Evolutionary conservation across 2,329 filamentous ascomycete genomes (phyloP).

Genomic region (Alternaria triticimaculans): DNA sequence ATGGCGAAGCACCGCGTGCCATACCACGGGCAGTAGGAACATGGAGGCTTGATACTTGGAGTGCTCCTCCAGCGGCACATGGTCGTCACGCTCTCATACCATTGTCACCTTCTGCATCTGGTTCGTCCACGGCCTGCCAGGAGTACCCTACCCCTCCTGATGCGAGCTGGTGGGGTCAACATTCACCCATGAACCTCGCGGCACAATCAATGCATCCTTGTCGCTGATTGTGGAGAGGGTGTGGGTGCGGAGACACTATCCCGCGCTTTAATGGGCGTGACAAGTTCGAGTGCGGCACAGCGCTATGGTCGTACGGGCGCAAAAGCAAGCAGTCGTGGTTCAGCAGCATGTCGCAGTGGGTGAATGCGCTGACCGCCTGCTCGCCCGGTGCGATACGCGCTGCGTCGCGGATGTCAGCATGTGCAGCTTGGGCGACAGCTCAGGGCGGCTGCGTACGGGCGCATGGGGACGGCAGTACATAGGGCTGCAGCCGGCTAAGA

Average conservation of each 20-base stretch:
- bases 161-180: conserved; percentile 30
- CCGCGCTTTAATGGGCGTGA: conserved; percentile 26
- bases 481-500: conserved; percentile 33
- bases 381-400: conserved; percentile 17
- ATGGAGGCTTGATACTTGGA: conserved; percentile 9
- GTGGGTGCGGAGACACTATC: conserved; percentile 32
- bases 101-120: conserved; percentile 42
- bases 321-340: conserved; percentile 18
- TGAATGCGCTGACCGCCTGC: conserved; percentile 2
- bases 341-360: conserved; percentile 2
- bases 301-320: conserved; percentile 2
- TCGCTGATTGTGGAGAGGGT: conserved; percentile 19
- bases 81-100: conserved; percentile 16
- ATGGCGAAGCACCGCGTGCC: background rate
- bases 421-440: conserved; percentile 13
- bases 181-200: conserved; percentile 19
- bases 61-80: conserved; percentile 22
- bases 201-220: conserved; percentile 34
- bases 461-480: conserved; percentile 19
- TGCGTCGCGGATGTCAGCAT: conserved; percentile 17
- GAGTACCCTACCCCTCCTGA: conserved; percentile 29
- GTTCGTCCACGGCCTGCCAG: conserved; percentile 14
- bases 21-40: background rate
- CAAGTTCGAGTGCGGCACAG: conserved; percentile 12
- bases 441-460: conserved; percentile 18